Conservation (phyloP, 2,329 filamentous ascomycete genomes). For the Hypoxylon sp. region DNA sequence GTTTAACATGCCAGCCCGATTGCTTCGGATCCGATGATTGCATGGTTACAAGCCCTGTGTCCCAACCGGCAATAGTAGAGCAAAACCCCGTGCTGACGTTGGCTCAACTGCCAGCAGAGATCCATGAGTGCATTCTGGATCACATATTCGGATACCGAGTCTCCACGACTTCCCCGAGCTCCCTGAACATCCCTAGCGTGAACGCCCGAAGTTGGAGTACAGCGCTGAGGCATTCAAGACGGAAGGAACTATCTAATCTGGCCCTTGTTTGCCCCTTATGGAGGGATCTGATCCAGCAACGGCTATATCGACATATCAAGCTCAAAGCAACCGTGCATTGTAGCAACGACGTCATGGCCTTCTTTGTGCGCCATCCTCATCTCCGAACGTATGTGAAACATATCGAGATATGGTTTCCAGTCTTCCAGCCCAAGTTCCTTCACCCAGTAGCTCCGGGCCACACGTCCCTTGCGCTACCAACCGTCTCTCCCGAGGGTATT, state of each 20-base stretch:
- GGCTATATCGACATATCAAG: conserved; percentile 81
- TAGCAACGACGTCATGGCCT: conserved; percentile 68
- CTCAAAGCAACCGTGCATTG: conserved; percentile 77
- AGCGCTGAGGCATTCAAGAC: conserved; percentile 73
- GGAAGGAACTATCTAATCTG: conserved; percentile 75
- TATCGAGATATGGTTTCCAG: conserved; percentile 82
- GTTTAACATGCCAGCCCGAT: conserved; percentile 55
- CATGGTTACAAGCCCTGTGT: conserved; percentile 46
- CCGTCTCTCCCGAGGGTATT: conserved; percentile 66
- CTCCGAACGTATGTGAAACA: conserved; percentile 76
- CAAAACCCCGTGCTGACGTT: conserved; percentile 56
- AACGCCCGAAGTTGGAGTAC: conserved; percentile 71
- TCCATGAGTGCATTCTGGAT: conserved; percentile 79
- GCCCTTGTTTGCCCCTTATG: conserved; percentile 73
- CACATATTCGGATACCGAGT: conserved; percentile 77
- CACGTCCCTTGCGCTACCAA: conserved; percentile 61
- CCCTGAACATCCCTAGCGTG: conserved; percentile 65
- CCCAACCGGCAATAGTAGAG: conserved; percentile 42
- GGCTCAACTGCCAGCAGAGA: conserved; percentile 72
- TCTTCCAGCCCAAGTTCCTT: conserved; percentile 70
- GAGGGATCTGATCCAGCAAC: conserved; percentile 76
- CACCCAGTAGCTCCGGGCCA: conserved; percentile 58
- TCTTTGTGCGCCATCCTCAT: conserved; percentile 70
- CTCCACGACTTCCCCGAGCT: conserved; percentile 69
- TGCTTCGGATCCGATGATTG: conserved; percentile 48